Base-by-base conservation (phyloP, 2,329 filamentous ascomycete genomes). In the Neopestalotiopsis sp. region DNA sequence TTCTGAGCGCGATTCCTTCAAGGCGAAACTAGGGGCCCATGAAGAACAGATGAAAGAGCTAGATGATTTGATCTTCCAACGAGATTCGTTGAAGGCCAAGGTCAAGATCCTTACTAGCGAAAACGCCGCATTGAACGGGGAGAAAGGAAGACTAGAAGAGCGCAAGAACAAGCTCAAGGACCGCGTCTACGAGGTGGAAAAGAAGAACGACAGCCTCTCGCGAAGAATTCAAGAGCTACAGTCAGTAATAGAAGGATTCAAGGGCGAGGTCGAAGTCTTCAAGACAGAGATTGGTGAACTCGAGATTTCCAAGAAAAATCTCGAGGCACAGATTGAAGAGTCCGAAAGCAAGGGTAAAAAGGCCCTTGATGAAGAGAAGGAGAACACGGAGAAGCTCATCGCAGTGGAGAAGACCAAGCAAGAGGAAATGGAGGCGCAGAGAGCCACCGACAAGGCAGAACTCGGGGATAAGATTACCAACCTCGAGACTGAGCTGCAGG, bases 141-240 rank as follows among this genome's bases (percentile, higher is more conserved):
- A 76, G 61, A 76, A 73, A 59, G 68, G 73, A 17, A 73, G 73
- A 5, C 68, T 78, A 20, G 75, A 76, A 66, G 75, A 78, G 67
- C 70, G 75, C 17, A 75, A 73, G 67, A 73, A 74, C 42, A 74
- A 72, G 53, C 74, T 81, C 3, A 73, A 77, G 67, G 53, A 69
- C 14, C 73, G 74, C 53, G 74, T 80, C 67, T 69, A 75, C 7
- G 69, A 70, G 4, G 69, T 75, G 30, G 73, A 74, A 59, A 68
- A 70, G 32, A 75, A 78, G 57, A 80, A 76, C 61, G 62, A 71
- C 45, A 69, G 71, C 4, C 73, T 79, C 13, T 68, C 76, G 6
- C 32, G 12, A 20, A 40, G 61, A 14, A 62, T 67, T n/a, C 58
- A 34, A 38, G 58, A 34, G 7, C 40, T 62, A 24, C 53, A 45